These are phyloP conservation scores for Drechmeria coniospora DNA, from an alignment of 2,329 filamentous ascomycete species.

Conservation along the genomic window DNA sequence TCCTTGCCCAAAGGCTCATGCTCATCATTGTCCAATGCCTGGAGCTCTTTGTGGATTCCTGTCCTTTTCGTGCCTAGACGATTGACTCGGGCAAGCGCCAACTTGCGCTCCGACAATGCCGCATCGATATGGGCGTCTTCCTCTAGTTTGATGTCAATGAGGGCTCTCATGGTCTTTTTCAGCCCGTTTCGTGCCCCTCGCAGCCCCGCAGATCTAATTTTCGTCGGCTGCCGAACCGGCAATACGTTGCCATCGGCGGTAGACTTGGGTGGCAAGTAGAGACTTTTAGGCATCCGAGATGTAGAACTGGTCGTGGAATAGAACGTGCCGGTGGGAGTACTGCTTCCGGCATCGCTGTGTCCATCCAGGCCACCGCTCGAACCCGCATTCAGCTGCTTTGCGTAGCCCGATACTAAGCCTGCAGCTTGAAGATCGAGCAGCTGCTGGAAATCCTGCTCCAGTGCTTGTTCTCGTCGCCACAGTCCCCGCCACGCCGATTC, in stretches of 20 bases:
- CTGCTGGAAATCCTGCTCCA: constrained; percentile 31
- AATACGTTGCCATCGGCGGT: constrained; percentile 33
- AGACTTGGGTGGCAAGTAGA: constrained; percentile 25
- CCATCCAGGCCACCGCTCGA: constrained; percentile 11
- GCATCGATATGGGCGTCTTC: constrained; percentile 46
- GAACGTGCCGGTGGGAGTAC: constrained; percentile 24
- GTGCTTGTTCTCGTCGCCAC: constrained; percentile 26
- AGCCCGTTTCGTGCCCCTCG: constrained; percentile 50
- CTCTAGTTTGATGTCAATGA: constrained; percentile 52
- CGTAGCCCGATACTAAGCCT: constrained; percentile 24
- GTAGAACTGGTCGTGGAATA: constrained; percentile 23
- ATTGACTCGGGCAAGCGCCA: constrained; percentile 42
- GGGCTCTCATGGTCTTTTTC: constrained; percentile 43
- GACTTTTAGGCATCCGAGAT: constrained; percentile 22
- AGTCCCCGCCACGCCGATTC: constrained; percentile 33
- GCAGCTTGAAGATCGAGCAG: constrained; percentile 33
- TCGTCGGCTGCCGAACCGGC: constrained; percentile 43
- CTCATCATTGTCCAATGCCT: constrained; percentile 36
- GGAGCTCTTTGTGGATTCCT: constrained; percentile 35
- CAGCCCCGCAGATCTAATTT: constrained; percentile 36
- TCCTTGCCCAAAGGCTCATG: constrained; percentile 45
- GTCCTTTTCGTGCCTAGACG: constrained; percentile 32
- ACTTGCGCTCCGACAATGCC: constrained; percentile 39
- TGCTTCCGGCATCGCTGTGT: constrained; percentile 25
- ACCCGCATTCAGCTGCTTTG: constrained; percentile 7